Evolutionary conservation across 2,329 filamentous ascomycete genomes (phyloP).

Genomic region (Elsinoe fawcettii): DNA sequence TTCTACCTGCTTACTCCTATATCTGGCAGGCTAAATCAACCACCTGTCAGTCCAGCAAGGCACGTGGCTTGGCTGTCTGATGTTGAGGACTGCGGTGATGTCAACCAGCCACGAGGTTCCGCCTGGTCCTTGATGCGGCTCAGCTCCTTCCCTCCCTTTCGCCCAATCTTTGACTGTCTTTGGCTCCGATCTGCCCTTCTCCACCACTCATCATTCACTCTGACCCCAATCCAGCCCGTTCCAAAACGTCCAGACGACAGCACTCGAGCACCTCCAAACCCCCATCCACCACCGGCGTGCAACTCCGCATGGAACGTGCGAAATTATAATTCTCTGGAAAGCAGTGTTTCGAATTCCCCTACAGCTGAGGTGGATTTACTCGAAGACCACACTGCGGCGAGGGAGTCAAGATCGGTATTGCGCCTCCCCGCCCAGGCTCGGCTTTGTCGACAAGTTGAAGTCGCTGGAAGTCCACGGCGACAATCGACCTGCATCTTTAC

Average conservation of each 20-base stretch:
- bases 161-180: neutral
- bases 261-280: neutral
- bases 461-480: neutral
- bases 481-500: neutral
- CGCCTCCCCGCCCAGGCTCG: constrained; percentile 14
- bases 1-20: neutral
- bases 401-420: neutral
- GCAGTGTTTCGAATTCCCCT: neutral
- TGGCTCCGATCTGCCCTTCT: neutral
- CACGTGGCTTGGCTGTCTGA: constrained; percentile 1
- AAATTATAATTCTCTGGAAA: neutral
- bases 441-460: neutral
- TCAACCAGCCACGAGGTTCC: constrained; percentile 14
- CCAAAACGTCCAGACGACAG: neutral
- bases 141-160: neutral
- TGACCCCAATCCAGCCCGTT: neutral
- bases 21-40: neutral
- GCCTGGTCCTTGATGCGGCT: neutral
- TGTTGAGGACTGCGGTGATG: neutral
- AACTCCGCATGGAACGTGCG: neutral
- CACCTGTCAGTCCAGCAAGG: constrained; percentile 1
- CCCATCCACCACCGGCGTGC: neutral
- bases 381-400: neutral
- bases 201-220: neutral
- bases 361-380: neutral